Evolutionary conservation across 2,329 filamentous ascomycete genomes (phyloP).

Genomic region (Penicillium sp.): DNA sequence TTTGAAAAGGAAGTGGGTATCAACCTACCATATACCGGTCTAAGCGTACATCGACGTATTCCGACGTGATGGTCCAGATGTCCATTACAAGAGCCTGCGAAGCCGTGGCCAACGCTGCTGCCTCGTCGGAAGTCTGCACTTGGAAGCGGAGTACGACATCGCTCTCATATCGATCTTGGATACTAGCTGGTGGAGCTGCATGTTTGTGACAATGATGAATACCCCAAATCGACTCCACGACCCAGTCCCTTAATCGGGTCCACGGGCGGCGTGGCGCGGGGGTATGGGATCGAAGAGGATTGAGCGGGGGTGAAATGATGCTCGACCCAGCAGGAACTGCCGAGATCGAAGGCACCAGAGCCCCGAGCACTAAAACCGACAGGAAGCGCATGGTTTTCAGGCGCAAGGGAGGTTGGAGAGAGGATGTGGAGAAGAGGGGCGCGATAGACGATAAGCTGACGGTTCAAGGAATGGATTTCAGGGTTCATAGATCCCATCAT

Average conservation of each 20-base stretch:
- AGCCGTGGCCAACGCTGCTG: constrained; percentile 64
- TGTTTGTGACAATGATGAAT: constrained; percentile 23
- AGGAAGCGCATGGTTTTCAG: constrained; percentile 18
- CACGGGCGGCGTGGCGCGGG: constrained; percentile 32
- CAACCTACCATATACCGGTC: constrained; percentile 61
- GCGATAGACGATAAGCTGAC: not conserved
- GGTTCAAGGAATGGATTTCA: not conserved
- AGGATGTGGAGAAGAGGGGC: not conserved
- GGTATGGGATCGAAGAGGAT: constrained; percentile 28
- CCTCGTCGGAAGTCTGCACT: constrained; percentile 62
- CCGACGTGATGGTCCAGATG: constrained; percentile 76
- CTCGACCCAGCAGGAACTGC: constrained; percentile 36
- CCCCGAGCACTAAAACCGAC: constrained; percentile 16
- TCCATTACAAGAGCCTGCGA: constrained; percentile 73
- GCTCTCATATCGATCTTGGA: constrained; percentile 58
- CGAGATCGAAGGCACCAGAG: constrained; percentile 18
- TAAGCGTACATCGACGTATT: constrained; percentile 79
- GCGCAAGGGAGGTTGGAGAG: not conserved
- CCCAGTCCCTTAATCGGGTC: constrained; percentile 38
- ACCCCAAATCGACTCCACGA: constrained; percentile 43
- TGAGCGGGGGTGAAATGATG: constrained; percentile 31
- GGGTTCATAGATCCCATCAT: too few relatives aligned
- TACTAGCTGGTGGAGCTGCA: constrained; percentile 32
- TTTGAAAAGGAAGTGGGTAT: not conserved
- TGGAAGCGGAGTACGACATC: constrained; percentile 90